Base-by-base conservation (phyloP, 495 filamentous ascomycete species). In the Neurospora sp. region DNA sequence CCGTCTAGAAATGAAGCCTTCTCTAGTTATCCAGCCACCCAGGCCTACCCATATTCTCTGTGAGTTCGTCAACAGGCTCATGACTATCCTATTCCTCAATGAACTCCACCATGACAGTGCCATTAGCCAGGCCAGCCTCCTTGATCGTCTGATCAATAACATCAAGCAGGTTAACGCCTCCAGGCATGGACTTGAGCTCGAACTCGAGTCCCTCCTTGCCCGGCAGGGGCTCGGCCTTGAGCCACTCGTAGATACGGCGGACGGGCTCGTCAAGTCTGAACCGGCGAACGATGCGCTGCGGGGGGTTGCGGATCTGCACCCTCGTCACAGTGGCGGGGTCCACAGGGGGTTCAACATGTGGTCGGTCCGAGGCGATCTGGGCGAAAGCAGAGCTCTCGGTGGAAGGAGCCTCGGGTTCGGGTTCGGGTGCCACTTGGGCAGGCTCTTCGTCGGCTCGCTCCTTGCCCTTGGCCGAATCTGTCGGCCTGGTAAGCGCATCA, bases 71-170 rank as follows among this genome's bases (percentile, higher is more conserved):
- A 27, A 65, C 12, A 7, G 22, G 12, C 27, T 37, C 27, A 35
- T 65, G 22, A 14, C 5, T 6, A 8, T 65, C 27, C 53, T 65
- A 91, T 16, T 90, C 89, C 77, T 92, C 90, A 70, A 93, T 79
- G 77, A 91, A 96, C 78, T 97, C 96, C 45, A 99, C 90, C 91
- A 96, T 97, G 42, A 99, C 90, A 0, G 92, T 97, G 16, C 90
- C 93, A 76, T 95, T 95, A 83, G 92, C 94, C 74, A 99, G 79
- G 2, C 96, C 94, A 1, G 94, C 94, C 78, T 93, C 91, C 71
- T 88, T 87, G 68, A 99, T 91, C 22, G 89, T 93, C 71, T 87
- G 80, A 47, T 91, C 87, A 10, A 97, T 83, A 42, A 84, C 79
- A 6, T 92, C 91, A 68, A 97, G 92, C 71, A 99, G 79, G 75